A percentile compares a stretch with the other conserved stretches of the same genome.
These are phyloP conservation scores for Saraca asoca DNA, from an alignment of 331 rosid species.

Conservation along the genomic window DNA sequence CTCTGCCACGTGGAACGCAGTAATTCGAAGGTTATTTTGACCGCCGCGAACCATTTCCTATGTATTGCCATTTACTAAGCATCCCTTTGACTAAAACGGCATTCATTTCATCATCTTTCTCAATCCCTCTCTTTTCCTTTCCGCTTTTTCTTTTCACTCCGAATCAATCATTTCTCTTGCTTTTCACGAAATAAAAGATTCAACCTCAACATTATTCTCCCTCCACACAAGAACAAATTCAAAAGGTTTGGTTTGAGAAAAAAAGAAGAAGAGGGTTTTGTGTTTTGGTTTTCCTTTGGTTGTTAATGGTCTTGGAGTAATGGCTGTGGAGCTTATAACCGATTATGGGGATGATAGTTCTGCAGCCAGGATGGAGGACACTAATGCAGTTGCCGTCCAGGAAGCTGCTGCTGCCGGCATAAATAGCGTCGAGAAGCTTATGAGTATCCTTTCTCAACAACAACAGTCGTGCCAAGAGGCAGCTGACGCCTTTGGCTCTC, in stretches of 20 bases:
- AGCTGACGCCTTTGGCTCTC: conserved; percentile 12
- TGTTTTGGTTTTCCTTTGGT: neutral
- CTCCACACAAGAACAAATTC: neutral
- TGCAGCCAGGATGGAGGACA: conserved; percentile 41
- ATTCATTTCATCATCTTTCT: neutral
- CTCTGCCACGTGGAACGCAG: conserved; percentile 36
- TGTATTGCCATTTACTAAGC: conserved; percentile 27
- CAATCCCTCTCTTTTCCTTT: conserved; percentile 23
- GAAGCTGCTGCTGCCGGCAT: conserved; percentile 83
- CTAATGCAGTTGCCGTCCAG: conserved; percentile 36
- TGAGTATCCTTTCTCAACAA: conserved; percentile 51
- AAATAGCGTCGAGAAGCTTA: conserved; percentile 66
- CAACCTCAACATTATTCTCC: conserved; percentile 21
- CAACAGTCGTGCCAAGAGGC: conserved; percentile 1
- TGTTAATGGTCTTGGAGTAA: conserved; percentile 24
- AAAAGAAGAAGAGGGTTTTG: neutral
- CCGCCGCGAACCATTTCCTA: conserved; percentile 35
- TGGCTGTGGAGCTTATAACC: conserved; percentile 69
- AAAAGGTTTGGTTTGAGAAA: neutral
- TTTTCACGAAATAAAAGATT: conserved; percentile 30
- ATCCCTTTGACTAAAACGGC: conserved; percentile 52
- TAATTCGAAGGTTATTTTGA: conserved; percentile 47
- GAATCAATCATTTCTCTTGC: conserved; percentile 3
- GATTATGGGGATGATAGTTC: conserved; percentile 47
- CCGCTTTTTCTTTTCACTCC: neutral